Evolutionary conservation across 2,329 filamentous ascomycete species (phyloP).

Genomic region (Mycogone perniciosa): DNA sequence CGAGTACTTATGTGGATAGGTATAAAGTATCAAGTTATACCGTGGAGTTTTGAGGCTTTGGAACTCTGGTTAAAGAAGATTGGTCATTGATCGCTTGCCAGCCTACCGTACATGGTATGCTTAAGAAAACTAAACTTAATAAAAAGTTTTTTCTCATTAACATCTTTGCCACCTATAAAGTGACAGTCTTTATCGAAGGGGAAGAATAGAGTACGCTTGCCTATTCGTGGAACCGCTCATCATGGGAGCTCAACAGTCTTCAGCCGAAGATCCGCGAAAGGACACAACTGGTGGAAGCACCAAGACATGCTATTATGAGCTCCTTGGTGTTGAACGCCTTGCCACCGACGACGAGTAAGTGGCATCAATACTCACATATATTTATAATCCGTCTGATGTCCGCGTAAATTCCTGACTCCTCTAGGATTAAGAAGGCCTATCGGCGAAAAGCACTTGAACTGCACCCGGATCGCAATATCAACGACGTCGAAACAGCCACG

Average conservation of each 20-base stretch:
- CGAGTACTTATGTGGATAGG: no score
- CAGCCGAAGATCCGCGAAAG: constrained; percentile 26
- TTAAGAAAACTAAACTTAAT: no score
- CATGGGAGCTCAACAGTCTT: constrained; percentile 54
- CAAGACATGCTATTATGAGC: constrained; percentile 80
- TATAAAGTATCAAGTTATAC: no score
- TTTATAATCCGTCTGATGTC: not conserved
- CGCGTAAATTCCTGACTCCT: not conserved
- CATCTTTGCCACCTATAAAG: no score
- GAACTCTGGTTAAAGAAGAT: no score
- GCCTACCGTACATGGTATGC: no score
- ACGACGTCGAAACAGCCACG: constrained; percentile 77
- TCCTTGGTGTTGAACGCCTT: constrained; percentile 65
- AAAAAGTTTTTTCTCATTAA: no score
- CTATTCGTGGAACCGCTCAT: not conserved
- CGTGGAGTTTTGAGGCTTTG: no score
- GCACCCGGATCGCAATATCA: constrained; percentile 90
- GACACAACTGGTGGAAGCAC: constrained; percentile 30
- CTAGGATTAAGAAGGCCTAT: constrained; percentile 88
- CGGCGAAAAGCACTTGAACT: constrained; percentile 83
- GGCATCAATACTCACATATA: no score
- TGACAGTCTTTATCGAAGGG: no score
- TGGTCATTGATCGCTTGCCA: no score
- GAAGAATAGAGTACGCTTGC: no score
- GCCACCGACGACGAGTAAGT: constrained; percentile 76